phyloP scores from a whole-genome alignment of 805 yeast genomes.

The Spathaspora boniae region DNA sequence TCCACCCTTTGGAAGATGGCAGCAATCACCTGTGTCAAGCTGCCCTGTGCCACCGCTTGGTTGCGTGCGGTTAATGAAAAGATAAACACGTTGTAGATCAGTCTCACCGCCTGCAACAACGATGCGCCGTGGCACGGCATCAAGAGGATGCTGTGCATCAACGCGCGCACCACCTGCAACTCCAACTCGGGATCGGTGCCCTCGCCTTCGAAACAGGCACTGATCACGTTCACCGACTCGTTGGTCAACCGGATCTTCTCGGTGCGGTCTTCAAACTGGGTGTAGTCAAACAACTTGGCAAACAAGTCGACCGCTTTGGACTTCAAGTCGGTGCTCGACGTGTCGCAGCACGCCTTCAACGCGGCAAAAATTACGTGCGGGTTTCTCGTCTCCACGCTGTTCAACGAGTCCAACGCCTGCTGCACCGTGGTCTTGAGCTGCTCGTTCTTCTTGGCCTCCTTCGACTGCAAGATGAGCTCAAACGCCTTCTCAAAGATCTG shows the following conservation, averaged over 20 bases:
- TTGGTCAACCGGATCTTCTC: constrained; percentile 65
- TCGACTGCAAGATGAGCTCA: constrained; percentile 51
- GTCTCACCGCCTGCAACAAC: constrained; percentile 84
- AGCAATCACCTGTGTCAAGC: constrained; percentile 84
- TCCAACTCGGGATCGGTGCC: constrained; percentile 88
- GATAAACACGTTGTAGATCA: constrained; percentile 87
- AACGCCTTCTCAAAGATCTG: constrained; percentile 51
- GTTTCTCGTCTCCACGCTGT: constrained; percentile 37
- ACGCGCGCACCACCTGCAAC: constrained; percentile 87
- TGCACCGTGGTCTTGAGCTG: constrained; percentile 34
- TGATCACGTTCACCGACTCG: constrained; percentile 78
- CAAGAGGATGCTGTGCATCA: constrained; percentile 82
- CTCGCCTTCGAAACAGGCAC: constrained; percentile 86
- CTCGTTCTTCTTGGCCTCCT: constrained; percentile 57
- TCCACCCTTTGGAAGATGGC: constrained; percentile 72
- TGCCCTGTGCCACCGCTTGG: constrained; percentile 94
- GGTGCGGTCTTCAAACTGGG: constrained; percentile 60
- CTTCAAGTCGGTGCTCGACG: constrained; percentile 60
- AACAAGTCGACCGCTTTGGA: constrained; percentile 78
- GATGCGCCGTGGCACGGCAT: constrained; percentile 89
- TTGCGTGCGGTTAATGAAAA: constrained; percentile 76
- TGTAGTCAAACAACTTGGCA: constrained; percentile 85
- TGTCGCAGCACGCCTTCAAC: constrained; percentile 69
- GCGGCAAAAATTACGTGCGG: constrained; percentile 70
- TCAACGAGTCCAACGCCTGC: constrained; percentile 41